Percentiles rank a stretch among this genome's conserved stretches.
Evolutionary conservation across 208 protist genomes (phyloP).

Genomic region (Phytomonas sp.): DNA sequence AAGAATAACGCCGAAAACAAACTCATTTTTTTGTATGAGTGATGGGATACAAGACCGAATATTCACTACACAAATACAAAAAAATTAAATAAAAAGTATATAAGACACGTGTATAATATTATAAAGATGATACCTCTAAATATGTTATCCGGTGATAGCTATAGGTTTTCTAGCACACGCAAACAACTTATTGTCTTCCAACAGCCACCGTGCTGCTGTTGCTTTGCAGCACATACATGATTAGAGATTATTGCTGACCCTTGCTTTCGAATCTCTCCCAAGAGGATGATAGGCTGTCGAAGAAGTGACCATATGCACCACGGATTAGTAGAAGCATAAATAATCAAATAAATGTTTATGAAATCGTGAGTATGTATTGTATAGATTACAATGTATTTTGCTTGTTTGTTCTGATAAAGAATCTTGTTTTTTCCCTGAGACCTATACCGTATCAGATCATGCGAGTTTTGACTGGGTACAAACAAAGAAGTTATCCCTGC

Average conservation of each 20-base stretch:
- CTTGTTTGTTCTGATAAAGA: background rate
- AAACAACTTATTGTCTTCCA: background rate
- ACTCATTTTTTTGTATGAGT: background rate
- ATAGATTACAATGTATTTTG: background rate
- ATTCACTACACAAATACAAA: background rate
- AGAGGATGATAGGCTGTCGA: background rate
- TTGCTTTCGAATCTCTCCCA: background rate
- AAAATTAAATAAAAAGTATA: background rate
- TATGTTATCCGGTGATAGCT: background rate
- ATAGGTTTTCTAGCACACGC: background rate
- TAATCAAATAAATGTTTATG: background rate
- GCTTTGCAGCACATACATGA: background rate
- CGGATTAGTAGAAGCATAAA: background rate
- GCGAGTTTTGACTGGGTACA: background rate
- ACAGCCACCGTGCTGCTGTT: background rate
- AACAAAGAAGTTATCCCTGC: background rate
- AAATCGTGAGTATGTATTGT: background rate
- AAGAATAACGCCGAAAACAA: conserved; percentile 14
- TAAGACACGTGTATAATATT: background rate
- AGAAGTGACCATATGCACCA: background rate
- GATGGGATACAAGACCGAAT: background rate
- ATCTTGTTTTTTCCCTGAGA: background rate
- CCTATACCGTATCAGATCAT: background rate
- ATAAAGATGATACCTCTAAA: background rate
- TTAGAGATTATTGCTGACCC: background rate